Base-by-base conservation (phyloP, 352 stramenopile species). In the Blastocystis sp. region DNA sequence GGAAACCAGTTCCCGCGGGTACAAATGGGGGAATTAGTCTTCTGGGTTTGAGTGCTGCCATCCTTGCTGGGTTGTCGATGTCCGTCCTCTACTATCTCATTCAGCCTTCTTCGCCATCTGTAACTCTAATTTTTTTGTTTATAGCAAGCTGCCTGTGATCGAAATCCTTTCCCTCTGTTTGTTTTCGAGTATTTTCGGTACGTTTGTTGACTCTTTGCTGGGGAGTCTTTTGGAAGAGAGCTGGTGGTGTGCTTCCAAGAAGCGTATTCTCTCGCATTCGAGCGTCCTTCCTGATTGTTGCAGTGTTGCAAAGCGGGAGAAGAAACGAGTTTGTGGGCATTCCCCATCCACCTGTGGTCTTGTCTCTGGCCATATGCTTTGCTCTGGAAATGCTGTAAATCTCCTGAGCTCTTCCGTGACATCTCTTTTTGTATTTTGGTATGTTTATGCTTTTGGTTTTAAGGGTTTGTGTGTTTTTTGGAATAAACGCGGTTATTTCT, bases 121-220 rank as follows among this genome's bases (percentile, higher is more conserved):
- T 63, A 37, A 6, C 0, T 37, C n/a, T 62, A 41, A 8, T 43
- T 3, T 47, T 39, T 11, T 68, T 1, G 11, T 2, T 68, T 68
- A 26, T 64, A 5, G 0, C 3, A 64, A 80, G 70, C n/a, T 80
- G 45, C n/a, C 70, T 63, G 26, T 80, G 20, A n/a, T 15, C 9
- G 23, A 50, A 0, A 62, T 61, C 26, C 37, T 80, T 20, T 7
- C 55, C 20, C n/a, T 80, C 20, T 80, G 45, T 62, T 20, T 80
- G 70, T 23, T 62, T n/a, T 50, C 70, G 6, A 61, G 37, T 4
- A 54, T 80, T n/a, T 15, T 80, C 3, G 70, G 70, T 23, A 80
- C 70, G 37, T 80, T 80, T 43, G 20, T 80, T 9, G 70, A 80
- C 39, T 80, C 70, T 18, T 80, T 80, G 41, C 45, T 80, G 23